A percentile compares a stretch with the other conserved stretches of the same genome.
phyloP scores from a whole-genome alignment of 371 early-diverging fungal species.

The Saksenaea vasiformis region DNA sequence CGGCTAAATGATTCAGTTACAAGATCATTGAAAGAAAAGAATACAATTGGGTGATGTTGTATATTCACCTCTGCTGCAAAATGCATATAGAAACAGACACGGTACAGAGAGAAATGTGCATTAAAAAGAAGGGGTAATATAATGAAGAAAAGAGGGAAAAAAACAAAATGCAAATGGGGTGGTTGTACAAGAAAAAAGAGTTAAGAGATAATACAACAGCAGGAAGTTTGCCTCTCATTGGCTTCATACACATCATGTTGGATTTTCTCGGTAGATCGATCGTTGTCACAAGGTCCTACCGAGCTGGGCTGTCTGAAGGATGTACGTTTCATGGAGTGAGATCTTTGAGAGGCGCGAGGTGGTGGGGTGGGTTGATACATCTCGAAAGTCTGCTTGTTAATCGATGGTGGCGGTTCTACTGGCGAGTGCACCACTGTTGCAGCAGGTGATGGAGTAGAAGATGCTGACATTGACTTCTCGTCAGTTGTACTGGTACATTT shows the following conservation, averaged over 20 bases:
- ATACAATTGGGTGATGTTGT: too few species aligned
- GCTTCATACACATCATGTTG: not conserved
- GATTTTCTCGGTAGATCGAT: not conserved
- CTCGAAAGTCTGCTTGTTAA: not conserved
- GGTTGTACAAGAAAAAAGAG: too few species aligned
- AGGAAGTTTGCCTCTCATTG: not conserved
- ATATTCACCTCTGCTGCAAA: too few species aligned
- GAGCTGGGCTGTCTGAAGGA: not conserved
- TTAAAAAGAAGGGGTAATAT: not conserved
- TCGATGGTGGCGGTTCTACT: not conserved
- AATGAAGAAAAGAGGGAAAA: not conserved
- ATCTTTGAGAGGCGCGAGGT: not conserved
- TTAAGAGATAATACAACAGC: constrained; percentile 2
- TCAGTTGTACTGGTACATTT: not conserved
- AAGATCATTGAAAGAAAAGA: too few species aligned
- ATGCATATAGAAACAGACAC: too few species aligned
- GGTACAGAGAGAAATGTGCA: too few species aligned
- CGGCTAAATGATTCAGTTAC: too few species aligned
- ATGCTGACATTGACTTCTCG: not conserved
- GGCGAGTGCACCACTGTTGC: not conserved
- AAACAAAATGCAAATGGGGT: not conserved
- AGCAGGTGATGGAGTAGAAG: not conserved
- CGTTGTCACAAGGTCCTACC: not conserved
- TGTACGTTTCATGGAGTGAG: not conserved
- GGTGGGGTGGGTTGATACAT: not conserved